Evolutionary conservation across 163 green algal species (phyloP).

Genomic region (Picocystis sp.): DNA sequence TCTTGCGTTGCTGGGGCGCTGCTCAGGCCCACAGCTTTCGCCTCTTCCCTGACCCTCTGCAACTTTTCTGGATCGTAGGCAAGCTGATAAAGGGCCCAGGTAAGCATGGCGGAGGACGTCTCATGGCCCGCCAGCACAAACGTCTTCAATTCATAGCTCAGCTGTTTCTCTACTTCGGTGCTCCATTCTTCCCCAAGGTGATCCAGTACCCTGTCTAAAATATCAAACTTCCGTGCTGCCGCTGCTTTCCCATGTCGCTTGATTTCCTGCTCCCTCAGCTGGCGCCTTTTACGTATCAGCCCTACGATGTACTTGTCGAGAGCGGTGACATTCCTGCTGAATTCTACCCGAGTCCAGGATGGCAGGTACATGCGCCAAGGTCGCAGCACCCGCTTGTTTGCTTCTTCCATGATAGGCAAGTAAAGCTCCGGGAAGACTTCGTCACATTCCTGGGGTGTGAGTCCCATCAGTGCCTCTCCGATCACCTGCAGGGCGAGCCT

Average conservation of each 20-base stretch:
- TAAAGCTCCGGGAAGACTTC: constrained; percentile 83
- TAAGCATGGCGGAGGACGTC: constrained; percentile 83
- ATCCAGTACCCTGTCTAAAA: constrained; percentile 67
- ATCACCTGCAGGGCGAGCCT: constrained; percentile 87
- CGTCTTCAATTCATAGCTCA: constrained; percentile 93
- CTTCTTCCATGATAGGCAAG: constrained; percentile 86
- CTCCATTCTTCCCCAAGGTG: constrained; percentile 24
- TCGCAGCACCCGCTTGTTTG: constrained; percentile 59
- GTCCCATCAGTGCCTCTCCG: constrained; percentile 66
- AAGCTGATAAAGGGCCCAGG: constrained; percentile 73
- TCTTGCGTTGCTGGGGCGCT: background rate
- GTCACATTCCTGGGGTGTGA: constrained; percentile 78
- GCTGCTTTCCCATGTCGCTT: too few species aligned
- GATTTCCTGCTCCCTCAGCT: background rate
- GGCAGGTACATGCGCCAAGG: constrained; percentile 68
- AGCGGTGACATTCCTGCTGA: constrained; percentile 31
- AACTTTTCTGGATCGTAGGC: constrained; percentile 19
- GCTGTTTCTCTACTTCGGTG: constrained; percentile 50
- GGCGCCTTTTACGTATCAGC: constrained; percentile 46
- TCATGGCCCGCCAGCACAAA: constrained; percentile 92
- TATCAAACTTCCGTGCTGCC: constrained; percentile 31
- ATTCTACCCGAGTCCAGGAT: constrained; percentile 22
- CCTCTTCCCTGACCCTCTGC: constrained; percentile 35
- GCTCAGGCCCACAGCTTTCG: constrained; percentile 14
- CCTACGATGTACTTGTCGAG: constrained; percentile 68